Evolutionary conservation across 495 filamentous ascomycete species (phyloP).

Genomic region (Neurospora sp.): DNA sequence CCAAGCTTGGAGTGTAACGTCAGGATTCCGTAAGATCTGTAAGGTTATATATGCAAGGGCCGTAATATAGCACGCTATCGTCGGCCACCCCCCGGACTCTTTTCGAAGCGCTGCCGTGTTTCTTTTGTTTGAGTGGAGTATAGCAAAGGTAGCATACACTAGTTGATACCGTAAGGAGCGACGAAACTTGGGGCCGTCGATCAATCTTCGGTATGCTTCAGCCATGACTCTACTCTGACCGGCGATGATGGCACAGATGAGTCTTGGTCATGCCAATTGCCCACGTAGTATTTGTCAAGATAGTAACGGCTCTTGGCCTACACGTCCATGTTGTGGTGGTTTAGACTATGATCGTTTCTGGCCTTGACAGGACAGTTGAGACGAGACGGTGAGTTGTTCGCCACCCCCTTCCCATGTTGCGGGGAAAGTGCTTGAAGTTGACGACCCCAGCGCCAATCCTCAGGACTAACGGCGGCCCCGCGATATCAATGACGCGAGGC

Average conservation of each 20-base stretch:
- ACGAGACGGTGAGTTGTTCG: neutral
- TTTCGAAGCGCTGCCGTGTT: neutral
- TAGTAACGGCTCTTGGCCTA: neutral
- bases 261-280: neutral
- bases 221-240: neutral
- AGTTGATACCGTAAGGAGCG: neutral
- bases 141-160: neutral
- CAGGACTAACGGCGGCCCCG: neutral
- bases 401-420: neutral
- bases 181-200: neutral
- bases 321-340: neutral
- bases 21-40: neutral
- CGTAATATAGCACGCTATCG: neutral
- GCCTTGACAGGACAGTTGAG: neutral
- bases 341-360: neutral
- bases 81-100: neutral
- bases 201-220: neutral
- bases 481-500: neutral
- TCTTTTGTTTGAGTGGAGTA: neutral
- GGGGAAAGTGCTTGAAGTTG: neutral
- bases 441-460: neutral
- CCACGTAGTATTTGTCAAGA: neutral
- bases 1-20: neutral
- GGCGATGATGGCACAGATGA: neutral
- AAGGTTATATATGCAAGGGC: neutral